A percentile compares a stretch with the other conserved stretches of the same genome.
Evolutionary conservation across 805 yeast genomes (phyloP).

Genomic region (Candida tammaniensis): DNA sequence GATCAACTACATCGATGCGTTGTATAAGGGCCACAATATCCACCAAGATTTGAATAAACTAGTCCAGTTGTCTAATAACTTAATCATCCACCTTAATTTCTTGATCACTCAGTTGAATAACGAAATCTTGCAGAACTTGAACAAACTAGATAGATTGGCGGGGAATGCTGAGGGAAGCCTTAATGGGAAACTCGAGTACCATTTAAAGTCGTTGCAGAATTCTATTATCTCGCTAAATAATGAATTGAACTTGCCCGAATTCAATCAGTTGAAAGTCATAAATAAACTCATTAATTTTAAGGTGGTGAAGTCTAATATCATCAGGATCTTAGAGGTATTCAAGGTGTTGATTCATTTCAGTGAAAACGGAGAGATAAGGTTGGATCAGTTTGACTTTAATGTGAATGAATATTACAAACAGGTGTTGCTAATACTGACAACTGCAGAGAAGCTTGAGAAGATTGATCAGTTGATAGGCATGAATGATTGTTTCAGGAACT

Average conservation of each 20-base stretch:
- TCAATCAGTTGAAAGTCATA: slow-evolving; percentile 19
- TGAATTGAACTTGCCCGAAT: slow-evolving; percentile 31
- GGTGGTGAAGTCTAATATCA: slow-evolving; percentile 43
- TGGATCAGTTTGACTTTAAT: slow-evolving; percentile 9
- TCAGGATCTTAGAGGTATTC: slow-evolving; percentile 47
- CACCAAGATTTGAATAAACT: slow-evolving; percentile 31
- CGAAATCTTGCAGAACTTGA: slow-evolving; percentile 47
- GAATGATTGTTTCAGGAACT: slow-evolving; percentile 51
- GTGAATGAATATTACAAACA: slow-evolving; percentile 7
- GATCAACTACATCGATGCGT: slow-evolving; percentile 61
- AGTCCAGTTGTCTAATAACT: slow-evolving; percentile 47
- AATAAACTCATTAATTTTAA: slow-evolving; percentile 43
- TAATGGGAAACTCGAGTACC: slow-evolving; percentile 53
- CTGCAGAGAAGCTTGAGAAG: slow-evolving; percentile 38
- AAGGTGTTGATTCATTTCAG: slow-evolving; percentile 25
- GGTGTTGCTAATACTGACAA: slow-evolving; percentile 14
- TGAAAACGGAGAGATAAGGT: slow-evolving; percentile 8
- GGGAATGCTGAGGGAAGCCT: background rate
- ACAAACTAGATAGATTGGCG: slow-evolving; percentile 37
- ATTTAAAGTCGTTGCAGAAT: slow-evolving; percentile 56
- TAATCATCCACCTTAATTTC: slow-evolving; percentile 60
- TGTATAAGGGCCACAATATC: slow-evolving; percentile 35
- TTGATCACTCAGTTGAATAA: slow-evolving; percentile 53
- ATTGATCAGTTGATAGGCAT: slow-evolving; percentile 48
- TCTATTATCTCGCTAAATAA: slow-evolving; percentile 55